A percentile compares a stretch with the other conserved stretches of the same genome.
Evolutionary conservation across 495 filamentous ascomycete species (phyloP).

Genomic region (Xylaria castorea): DNA sequence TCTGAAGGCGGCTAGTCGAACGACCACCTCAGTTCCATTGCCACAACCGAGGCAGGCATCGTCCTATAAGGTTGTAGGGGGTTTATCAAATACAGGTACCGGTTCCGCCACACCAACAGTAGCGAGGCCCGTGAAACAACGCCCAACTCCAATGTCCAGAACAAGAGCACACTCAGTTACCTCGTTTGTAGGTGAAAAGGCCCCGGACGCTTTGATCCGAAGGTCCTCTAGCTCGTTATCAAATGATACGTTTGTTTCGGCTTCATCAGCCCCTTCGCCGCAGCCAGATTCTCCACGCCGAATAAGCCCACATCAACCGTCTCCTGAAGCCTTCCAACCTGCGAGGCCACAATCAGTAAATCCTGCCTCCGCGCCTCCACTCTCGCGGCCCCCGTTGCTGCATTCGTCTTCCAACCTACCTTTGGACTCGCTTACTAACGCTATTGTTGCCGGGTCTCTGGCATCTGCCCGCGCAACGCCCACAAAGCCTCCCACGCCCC

Average conservation of each 20-base stretch:
- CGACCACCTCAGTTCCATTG: constrained; percentile 30
- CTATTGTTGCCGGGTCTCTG: constrained; percentile 84
- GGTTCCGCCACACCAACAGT: neutral
- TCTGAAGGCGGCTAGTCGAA: constrained; percentile 16
- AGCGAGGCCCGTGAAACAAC: neutral
- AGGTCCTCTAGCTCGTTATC: constrained; percentile 46
- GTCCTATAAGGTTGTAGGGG: constrained; percentile 28
- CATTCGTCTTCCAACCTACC: constrained; percentile 38
- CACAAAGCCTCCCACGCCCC: constrained; percentile 37
- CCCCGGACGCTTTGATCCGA: neutral
- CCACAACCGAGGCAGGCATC: constrained; percentile 31
- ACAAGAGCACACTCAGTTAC: constrained; percentile 9
- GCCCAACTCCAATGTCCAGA: neutral
- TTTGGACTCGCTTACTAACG: constrained; percentile 63
- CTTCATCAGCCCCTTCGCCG: constrained; percentile 49
- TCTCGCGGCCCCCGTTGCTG: constrained; percentile 24
- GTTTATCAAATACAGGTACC: neutral
- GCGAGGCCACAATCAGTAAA: constrained; percentile 27
- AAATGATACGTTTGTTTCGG: constrained; percentile 55
- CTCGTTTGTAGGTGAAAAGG: neutral
- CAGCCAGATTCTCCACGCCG: constrained; percentile 36
- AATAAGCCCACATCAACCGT: constrained; percentile 28
- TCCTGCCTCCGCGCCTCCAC: constrained; percentile 17
- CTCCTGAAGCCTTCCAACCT: constrained; percentile 20
- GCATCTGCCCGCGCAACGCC: constrained; percentile 66